Conservation (phyloP, 805 yeast species). For the Maudiozyma serrabonitensis region DNA sequence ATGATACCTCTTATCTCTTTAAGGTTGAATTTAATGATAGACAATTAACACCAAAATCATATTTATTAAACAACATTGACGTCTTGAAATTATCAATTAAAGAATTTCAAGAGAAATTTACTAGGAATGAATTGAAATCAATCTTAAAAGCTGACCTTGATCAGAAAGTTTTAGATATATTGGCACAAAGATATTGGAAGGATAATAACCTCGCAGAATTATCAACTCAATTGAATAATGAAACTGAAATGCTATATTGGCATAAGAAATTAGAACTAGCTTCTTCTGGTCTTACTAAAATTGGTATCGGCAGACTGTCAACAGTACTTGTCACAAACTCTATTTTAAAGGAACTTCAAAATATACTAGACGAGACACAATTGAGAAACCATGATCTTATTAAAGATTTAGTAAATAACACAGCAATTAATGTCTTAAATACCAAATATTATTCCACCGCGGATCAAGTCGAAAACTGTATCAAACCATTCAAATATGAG, state of each 20-base stretch:
- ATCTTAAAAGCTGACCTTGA: constrained; percentile 77
- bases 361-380: constrained; percentile 63
- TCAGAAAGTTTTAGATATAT: constrained; percentile 74
- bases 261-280: constrained; percentile 76
- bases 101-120: constrained; percentile 74
- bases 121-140: constrained; percentile 71
- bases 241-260: constrained; percentile 61
- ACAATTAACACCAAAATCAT: constrained; percentile 86
- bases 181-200: constrained; percentile 93
- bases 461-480: constrained; percentile 97
- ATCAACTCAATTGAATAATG: constrained; percentile 42
- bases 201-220: constrained; percentile 38
- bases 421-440: constrained; percentile 71
- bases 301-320: constrained; percentile 88
- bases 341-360: constrained; percentile 64
- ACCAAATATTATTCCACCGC: constrained; percentile 83
- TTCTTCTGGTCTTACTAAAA: constrained; percentile 74
- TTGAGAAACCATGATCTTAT: constrained; percentile 83
- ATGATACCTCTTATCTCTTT: constrained; percentile 84
- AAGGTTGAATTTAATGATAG: constrained; percentile 96
- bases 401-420: constrained; percentile 68
- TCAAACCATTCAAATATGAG: constrained; percentile 95
- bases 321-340: constrained; percentile 77
- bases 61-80: constrained; percentile 86
- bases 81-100: constrained; percentile 75